These are phyloP conservation scores for Zasmidium citrigriseum DNA, from an alignment of 2,329 filamentous ascomycete genomes.

Conservation along the genomic window DNA sequence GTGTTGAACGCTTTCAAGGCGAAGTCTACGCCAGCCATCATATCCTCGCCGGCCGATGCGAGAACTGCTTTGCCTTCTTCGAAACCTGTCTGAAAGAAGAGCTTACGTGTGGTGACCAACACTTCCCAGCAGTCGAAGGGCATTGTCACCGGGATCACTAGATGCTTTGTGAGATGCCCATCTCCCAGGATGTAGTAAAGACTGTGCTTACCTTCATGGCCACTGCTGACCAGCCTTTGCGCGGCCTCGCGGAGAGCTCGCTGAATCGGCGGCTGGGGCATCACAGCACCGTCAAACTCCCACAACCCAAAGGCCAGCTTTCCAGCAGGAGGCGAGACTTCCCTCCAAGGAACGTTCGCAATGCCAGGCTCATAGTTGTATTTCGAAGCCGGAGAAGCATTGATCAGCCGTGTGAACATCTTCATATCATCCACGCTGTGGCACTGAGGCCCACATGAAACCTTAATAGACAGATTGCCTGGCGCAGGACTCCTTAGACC, in stretches of 20 bases:
- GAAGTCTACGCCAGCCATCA: background rate
- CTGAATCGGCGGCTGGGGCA: background rate
- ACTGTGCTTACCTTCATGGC: background rate
- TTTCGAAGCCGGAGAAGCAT: background rate
- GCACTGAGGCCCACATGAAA: background rate
- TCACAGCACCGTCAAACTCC: background rate
- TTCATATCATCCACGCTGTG: slow-evolving; percentile 1
- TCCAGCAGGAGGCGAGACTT: background rate
- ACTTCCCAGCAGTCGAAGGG: background rate
- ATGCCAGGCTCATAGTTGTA: background rate
- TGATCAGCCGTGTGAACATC: background rate
- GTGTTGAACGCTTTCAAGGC: background rate
- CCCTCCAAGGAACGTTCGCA: background rate
- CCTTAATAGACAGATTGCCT: background rate
- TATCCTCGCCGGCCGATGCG: background rate
- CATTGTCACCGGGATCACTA: background rate
- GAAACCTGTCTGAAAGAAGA: background rate
- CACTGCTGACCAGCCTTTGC: background rate
- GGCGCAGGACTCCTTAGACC: background rate
- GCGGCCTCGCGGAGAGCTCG: background rate
- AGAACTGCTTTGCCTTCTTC: background rate
- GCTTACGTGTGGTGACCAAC: background rate
- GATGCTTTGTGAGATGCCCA: background rate
- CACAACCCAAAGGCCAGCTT: background rate
- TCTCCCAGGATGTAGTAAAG: background rate